phyloP scores from a whole-genome alignment of 2,329 filamentous ascomycete genomes.

The Claviceps monticola region DNA sequence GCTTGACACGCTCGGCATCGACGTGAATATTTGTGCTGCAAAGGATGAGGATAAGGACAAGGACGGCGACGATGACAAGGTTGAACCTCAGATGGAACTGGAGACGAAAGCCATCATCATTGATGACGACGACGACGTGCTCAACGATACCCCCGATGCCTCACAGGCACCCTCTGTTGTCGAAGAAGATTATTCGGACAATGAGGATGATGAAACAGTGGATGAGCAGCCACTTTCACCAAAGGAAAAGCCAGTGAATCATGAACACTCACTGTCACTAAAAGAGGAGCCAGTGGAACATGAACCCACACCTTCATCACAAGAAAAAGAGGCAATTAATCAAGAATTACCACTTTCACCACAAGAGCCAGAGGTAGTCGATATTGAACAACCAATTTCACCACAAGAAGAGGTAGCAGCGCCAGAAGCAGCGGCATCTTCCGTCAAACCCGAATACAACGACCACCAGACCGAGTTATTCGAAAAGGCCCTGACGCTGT shows the following conservation, averaged over 20 bases:
- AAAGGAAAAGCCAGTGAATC: no score
- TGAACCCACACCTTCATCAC: neutral
- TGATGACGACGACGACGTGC: slow-evolving; percentile 42
- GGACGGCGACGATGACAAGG: neutral
- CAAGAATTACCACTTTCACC: no score
- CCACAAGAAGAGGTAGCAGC: neutral
- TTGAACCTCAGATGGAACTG: slow-evolving; percentile 21
- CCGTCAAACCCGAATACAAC: slow-evolving; percentile 25
- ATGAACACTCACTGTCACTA: no score
- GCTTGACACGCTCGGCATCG: slow-evolving; percentile 42
- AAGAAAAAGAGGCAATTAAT: no score
- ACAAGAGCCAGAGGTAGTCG: neutral
- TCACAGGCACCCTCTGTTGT: slow-evolving; percentile 29
- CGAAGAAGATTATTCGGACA: slow-evolving; percentile 12
- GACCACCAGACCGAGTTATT: slow-evolving; percentile 34
- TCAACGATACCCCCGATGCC: slow-evolving; percentile 42
- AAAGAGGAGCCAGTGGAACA: neutral
- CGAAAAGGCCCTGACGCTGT: slow-evolving; percentile 47
- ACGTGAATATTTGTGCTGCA: slow-evolving; percentile 21
- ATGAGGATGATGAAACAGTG: slow-evolving; percentile 1
- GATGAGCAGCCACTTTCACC: neutral
- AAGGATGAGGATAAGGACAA: slow-evolving; percentile 18
- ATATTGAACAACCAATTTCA: neutral
- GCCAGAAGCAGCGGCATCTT: neutral
- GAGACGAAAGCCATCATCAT: slow-evolving; percentile 30